phyloP scores from a whole-genome alignment of 2,329 filamentous ascomycete genomes.

The Claviceps maximensis region DNA sequence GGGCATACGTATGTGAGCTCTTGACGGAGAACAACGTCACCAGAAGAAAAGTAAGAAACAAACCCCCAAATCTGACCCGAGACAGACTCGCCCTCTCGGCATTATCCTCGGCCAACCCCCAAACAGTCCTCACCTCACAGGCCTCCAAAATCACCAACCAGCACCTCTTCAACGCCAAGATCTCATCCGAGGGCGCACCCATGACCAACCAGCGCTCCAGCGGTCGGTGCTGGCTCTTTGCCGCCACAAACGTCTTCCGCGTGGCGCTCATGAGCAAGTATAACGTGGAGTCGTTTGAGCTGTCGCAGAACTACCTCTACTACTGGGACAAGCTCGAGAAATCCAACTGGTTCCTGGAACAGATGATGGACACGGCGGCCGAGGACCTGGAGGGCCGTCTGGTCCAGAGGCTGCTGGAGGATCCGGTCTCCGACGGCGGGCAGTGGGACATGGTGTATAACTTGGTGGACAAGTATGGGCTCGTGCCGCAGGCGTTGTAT shows the following conservation, averaged over 20 bases:
- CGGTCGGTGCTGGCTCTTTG: conserved; percentile 85
- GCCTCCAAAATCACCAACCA: conserved; percentile 52
- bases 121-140: conserved; percentile 50
- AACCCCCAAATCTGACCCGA: background rate
- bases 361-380: conserved; percentile 59
- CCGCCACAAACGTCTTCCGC: conserved; percentile 80
- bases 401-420: conserved; percentile 53
- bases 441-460: conserved; percentile 92
- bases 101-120: conserved; percentile 53
- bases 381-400: conserved; percentile 61
- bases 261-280: conserved; percentile 80
- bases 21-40: no score
- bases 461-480: conserved; percentile 72
- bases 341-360: conserved; percentile 78
- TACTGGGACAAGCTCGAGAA: conserved; percentile 95
- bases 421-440: conserved; percentile 66
- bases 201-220: conserved; percentile 75
- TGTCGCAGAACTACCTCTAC: conserved; percentile 81
- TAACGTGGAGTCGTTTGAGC: conserved; percentile 62
- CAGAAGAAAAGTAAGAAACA: background rate
- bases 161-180: conserved; percentile 72
- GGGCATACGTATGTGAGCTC: no score
- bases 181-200: conserved; percentile 68
- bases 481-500: conserved; percentile 72
- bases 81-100: conserved; percentile 61